These are phyloP conservation scores for Artomyces pyxidatus DNA, from an alignment of 768 basidiomycete species.

Conservation along the genomic window DNA sequence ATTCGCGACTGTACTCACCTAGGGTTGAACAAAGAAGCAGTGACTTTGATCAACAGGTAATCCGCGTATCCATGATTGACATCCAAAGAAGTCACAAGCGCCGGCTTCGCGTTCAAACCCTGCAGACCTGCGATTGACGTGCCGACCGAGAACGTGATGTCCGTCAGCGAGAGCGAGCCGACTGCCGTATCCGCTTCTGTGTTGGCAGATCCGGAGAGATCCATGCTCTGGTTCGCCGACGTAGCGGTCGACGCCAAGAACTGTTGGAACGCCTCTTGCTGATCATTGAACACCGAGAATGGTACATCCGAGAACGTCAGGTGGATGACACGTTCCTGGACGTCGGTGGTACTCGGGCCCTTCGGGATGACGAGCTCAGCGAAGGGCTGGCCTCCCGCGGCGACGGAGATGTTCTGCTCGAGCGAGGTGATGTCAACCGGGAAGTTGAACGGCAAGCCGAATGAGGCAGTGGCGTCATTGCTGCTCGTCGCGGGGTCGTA, in stretches of 20 bases:
- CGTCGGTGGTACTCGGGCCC: conserved; percentile 49
- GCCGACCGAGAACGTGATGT: conserved; percentile 51
- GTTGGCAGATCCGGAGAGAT: conserved; percentile 42
- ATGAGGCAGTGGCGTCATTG: conserved; percentile 50
- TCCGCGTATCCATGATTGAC: conserved; percentile 60
- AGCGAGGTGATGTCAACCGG: conserved; percentile 58
- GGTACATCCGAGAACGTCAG: conserved; percentile 52
- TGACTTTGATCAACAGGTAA: conserved; percentile 59
- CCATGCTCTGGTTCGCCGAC: conserved; percentile 35
- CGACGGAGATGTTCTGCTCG: conserved; percentile 49
- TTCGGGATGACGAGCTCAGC: conserved; percentile 55
- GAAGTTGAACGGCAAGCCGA: conserved; percentile 63
- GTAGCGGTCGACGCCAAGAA: conserved; percentile 58
- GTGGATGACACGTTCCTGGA: conserved; percentile 52
- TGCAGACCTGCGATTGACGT: conserved; percentile 56
- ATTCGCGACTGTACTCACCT: conserved; percentile 36
- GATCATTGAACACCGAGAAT: conserved; percentile 43
- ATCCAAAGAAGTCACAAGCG: conserved; percentile 48
- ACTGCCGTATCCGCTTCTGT: conserved; percentile 58
- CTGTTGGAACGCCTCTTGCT: conserved; percentile 44
- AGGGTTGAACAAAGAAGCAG: conserved; percentile 56
- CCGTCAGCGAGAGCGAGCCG: conserved; percentile 48
- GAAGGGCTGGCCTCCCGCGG: conserved; percentile 43
- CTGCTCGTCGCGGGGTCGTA: conserved; percentile 54
- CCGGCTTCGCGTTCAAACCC: conserved; percentile 52